These are phyloP conservation scores for Coemansia interrupta DNA, from an alignment of 192 early-diverging fungal species.

Conservation along the genomic window DNA sequence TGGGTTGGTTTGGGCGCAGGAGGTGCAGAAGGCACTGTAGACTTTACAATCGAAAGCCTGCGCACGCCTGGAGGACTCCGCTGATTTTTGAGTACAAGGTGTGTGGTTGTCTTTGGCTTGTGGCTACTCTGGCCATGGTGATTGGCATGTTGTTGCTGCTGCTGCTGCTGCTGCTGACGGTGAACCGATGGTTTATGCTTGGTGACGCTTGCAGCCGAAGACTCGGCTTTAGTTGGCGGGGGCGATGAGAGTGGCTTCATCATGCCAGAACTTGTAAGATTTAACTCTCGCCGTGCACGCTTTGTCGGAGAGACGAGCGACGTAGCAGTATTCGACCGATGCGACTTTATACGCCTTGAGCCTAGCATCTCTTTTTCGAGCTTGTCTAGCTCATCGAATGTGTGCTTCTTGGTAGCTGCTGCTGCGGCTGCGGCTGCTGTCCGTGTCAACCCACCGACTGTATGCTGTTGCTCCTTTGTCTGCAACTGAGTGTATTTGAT, in stretches of 20 bases:
- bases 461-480: background rate
- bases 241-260: background rate
- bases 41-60: too few species aligned
- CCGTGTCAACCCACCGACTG: background rate
- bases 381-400: slow-evolving; percentile 41
- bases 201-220: too few species aligned
- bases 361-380: slow-evolving; percentile 23
- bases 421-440: background rate
- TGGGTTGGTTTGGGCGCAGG: background rate
- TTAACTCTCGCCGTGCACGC: background rate
- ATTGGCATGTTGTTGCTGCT: background rate
- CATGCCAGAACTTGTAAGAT: background rate
- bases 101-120: too few species aligned
- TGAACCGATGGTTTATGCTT: too few species aligned
- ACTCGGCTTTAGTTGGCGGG: background rate
- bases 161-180: background rate
- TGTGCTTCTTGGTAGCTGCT: slow-evolving; percentile 8
- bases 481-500: slow-evolving; percentile 14
- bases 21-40: too few species aligned
- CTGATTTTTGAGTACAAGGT: too few species aligned
- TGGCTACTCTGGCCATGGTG: too few species aligned
- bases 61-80: too few species aligned
- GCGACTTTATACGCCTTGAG: background rate
- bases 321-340: too few species aligned
- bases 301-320: background rate